Evolutionary conservation across 768 basidiomycete species (phyloP), one percentile per base, ranked within the genome.

Genomic region (Boletus sensibilis): DNA sequence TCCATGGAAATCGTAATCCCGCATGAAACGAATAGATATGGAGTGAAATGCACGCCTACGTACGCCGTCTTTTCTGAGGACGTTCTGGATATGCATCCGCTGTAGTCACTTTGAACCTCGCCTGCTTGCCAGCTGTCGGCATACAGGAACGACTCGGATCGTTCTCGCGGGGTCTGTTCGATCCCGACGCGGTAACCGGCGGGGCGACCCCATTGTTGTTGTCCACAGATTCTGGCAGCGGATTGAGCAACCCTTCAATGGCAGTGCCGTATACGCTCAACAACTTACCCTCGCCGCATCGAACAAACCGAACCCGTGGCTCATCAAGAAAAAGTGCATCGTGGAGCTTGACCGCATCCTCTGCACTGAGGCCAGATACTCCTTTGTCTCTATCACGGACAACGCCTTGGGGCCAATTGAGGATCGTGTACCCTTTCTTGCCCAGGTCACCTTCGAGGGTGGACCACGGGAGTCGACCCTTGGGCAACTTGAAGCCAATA

Each of bases 331-430:
- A 59, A 20, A 61, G 54, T n/a, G n/a, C n/a, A n/a, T n/a, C n/a
- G n/a, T n/a, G n/a, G n/a, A n/a, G n/a, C n/a, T n/a, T n/a, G n/a
- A n/a, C n/a, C n/a, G n/a, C n/a, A n/a, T n/a, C n/a, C n/a, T n/a
- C n/a, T n/a, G n/a, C n/a, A n/a, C n/a, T n/a, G n/a, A n/a, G n/a
- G n/a, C n/a, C n/a, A n/a, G n/a, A n/a, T n/a, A n/a, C n/a, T n/a
- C n/a, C n/a, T 39, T 56, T 56, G 14, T 46, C 55, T 16, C 10
- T 40, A 1, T 60, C 55, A 3, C 50, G 49, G 20, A 37, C 34
- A 1, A 62, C 52, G 0, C 40, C 53, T 2, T 41, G 14, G 0
- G 60, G 60, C 60, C 53, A 61, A 23, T 59, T 45, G 23, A 52
- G 0, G 13, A 61, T 52, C 23, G 0, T 27, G 20, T 55, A 62